phyloP scores from a whole-genome alignment of 306 rosid genomes.

The Ammopiptanthus mongolicus region DNA sequence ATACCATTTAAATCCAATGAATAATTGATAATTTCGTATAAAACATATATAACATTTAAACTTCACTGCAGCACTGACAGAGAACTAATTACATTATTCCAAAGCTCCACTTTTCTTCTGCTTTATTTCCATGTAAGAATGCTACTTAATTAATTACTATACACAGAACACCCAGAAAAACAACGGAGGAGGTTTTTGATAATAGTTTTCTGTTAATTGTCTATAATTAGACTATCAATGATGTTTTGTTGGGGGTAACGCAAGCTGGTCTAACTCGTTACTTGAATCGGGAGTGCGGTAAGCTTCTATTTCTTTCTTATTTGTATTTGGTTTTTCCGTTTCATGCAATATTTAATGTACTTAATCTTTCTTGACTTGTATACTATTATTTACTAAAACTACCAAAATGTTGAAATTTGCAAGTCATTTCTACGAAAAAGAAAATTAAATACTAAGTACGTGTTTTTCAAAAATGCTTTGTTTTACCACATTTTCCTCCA shows the following conservation, averaged over 20 bases:
- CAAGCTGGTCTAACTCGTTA: conserved; percentile 59
- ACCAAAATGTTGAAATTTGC: background rate
- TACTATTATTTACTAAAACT: background rate
- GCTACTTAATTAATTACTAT: background rate
- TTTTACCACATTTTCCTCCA: background rate
- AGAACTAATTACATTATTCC: background rate
- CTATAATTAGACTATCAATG: conserved; percentile 50
- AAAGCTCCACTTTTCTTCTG: background rate
- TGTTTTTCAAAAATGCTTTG: background rate
- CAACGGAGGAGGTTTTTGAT: background rate
- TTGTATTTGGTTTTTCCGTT: background rate
- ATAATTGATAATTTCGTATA: too few species aligned
- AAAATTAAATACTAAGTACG: background rate
- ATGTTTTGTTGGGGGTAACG: conserved; percentile 57
- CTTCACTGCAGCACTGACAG: too few species aligned
- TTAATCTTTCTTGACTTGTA: background rate
- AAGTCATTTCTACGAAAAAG: background rate
- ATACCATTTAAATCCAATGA: too few species aligned
- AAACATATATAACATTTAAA: too few species aligned
- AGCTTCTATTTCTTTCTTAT: background rate
- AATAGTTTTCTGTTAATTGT: background rate
- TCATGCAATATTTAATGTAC: background rate
- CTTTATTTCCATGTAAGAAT: background rate
- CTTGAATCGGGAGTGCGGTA: conserved; percentile 43
- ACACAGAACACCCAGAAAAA: background rate